phyloP scores from a whole-genome alignment of 225 moss, liverwort and hornwort genomes.

The Rhytidiadelphus loreus region DNA sequence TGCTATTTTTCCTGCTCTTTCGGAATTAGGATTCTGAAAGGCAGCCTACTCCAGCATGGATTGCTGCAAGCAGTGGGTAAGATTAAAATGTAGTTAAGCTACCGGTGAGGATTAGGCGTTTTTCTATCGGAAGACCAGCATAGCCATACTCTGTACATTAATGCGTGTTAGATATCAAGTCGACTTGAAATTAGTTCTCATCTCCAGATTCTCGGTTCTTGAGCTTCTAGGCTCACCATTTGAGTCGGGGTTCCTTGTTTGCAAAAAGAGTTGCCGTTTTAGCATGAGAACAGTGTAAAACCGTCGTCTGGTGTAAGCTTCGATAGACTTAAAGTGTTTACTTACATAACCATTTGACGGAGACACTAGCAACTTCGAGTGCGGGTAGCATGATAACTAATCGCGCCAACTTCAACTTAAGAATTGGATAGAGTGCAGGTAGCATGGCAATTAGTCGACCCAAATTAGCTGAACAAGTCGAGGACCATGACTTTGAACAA shows the following conservation, averaged over 20 bases:
- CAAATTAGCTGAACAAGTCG: not conserved
- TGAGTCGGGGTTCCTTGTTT: not conserved
- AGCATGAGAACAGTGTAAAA: not conserved
- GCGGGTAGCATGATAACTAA: not conserved
- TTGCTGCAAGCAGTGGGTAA: constrained; percentile 4
- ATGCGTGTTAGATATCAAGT: not conserved
- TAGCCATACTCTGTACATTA: not conserved
- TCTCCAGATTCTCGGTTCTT: not conserved
- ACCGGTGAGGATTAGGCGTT: not conserved
- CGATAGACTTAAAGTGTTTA: not conserved
- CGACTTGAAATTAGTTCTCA: not conserved
- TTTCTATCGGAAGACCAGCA: not conserved
- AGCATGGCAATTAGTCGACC: not conserved
- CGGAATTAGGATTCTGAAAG: not conserved
- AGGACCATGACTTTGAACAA: not conserved
- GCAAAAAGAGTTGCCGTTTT: not conserved
- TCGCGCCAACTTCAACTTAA: not conserved
- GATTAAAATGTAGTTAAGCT: not conserved
- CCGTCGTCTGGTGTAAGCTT: not conserved
- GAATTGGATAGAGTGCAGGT: not conserved
- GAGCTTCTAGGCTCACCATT: not conserved
- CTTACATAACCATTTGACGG: not conserved
- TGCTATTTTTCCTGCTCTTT: constrained; percentile 6
- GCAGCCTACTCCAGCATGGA: not conserved
- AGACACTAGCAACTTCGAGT: not conserved